These are phyloP conservation scores for Gyrodon lividus DNA, from an alignment of 768 basidiomycete species.

Conservation along the genomic window DNA sequence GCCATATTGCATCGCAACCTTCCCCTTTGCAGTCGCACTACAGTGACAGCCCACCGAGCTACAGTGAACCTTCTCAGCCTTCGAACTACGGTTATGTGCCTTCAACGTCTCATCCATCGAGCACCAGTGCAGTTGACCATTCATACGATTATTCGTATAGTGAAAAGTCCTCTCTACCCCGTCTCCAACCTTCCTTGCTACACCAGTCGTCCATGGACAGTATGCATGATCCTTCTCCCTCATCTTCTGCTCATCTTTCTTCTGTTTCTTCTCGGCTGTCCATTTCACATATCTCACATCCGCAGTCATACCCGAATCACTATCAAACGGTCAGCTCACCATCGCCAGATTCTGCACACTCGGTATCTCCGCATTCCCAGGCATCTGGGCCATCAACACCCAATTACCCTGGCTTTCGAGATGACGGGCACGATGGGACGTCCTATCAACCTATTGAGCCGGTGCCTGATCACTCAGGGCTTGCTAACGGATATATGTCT, in stretches of 20 bases:
- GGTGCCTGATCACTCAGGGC: conserved; percentile 27
- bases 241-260: conserved; percentile 29
- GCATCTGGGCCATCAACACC: conserved; percentile 32
- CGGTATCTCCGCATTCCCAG: conserved; percentile 39
- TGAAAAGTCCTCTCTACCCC: conserved; percentile 31
- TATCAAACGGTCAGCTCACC: conserved; percentile 40
- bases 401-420: conserved; percentile 46
- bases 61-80: conserved; percentile 32
- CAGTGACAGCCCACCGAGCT: conserved; percentile 30
- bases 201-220: conserved; percentile 28
- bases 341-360: conserved; percentile 53
- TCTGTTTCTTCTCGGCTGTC: conserved; percentile 54
- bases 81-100: conserved; percentile 30
- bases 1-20: conserved; percentile 30
- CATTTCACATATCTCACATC: conserved; percentile 59
- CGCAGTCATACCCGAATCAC: conserved; percentile 42
- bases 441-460: conserved; percentile 39
- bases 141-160: conserved; percentile 30
- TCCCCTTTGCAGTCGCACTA: conserved; percentile 32
- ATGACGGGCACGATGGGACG: conserved; percentile 39
- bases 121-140: conserved; percentile 24
- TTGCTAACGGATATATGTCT: conserved; percentile 33
- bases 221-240: conserved; percentile 32
- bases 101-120: conserved; percentile 23
- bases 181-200: conserved; percentile 29